These are phyloP conservation scores for Rachicladosporium sp. DNA, from an alignment of 2,329 filamentous ascomycete species.

Conservation along the genomic window DNA sequence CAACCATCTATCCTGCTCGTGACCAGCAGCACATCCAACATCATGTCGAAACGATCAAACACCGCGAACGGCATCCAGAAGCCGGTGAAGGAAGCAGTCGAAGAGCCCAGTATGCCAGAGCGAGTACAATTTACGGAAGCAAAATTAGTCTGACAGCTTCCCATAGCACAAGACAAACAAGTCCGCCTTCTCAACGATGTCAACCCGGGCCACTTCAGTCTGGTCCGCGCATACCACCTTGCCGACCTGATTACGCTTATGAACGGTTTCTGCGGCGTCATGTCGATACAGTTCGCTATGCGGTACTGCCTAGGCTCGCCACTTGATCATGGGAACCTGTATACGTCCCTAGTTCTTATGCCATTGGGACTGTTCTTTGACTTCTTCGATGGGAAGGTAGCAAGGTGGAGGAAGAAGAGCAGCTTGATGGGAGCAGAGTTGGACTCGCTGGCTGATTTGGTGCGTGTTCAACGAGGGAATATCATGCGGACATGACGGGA, in stretches of 20 bases:
- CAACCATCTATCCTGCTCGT: too few species aligned
- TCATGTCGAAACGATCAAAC: constrained; percentile 53
- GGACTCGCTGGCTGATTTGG: constrained; percentile 88
- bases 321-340: constrained; percentile 58
- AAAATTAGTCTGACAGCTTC: constrained; percentile 1
- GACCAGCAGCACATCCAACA: constrained; percentile 1
- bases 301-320: constrained; percentile 65
- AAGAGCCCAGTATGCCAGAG: constrained; percentile 29
- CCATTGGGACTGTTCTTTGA: constrained; percentile 94
- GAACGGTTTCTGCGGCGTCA: constrained; percentile 78
- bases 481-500: too few species aligned
- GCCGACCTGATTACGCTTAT: constrained; percentile 74
- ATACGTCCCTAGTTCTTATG: constrained; percentile 73
- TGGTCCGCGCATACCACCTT: constrained; percentile 54
- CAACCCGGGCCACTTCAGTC: constrained; percentile 59
- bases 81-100: constrained; percentile 23
- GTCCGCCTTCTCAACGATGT: constrained; percentile 54
- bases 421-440: constrained; percentile 96
- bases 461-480: too few species aligned
- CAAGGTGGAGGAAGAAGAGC: constrained; percentile 91
- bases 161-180: constrained; percentile 60
- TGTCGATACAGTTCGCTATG: constrained; percentile 91
- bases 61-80: constrained; percentile 40
- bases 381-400: constrained; percentile 94
- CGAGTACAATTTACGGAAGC: not conserved